phyloP scores from a whole-genome alignment of 768 basidiomycete species.

The Paxillus rubicundulus region DNA sequence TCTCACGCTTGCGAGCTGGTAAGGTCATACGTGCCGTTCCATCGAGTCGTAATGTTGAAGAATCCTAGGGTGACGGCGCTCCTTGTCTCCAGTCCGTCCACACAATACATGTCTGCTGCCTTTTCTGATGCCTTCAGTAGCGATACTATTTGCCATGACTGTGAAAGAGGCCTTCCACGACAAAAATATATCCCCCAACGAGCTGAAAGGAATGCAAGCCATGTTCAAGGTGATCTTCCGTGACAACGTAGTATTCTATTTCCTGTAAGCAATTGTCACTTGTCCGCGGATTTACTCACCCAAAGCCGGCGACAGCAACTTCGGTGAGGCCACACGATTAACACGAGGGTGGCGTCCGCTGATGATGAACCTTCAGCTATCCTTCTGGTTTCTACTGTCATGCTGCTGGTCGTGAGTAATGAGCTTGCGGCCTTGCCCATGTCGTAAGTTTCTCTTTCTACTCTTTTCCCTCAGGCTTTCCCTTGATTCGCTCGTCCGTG shows the following conservation, averaged over 20 bases:
- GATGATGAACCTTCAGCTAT: slow-evolving; percentile 1
- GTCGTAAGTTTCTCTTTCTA: slow-evolving; percentile 7
- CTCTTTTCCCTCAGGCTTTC: background rate
- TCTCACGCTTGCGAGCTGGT: slow-evolving; percentile 24
- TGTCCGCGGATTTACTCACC: background rate
- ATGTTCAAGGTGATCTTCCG: slow-evolving; percentile 6
- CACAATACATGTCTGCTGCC: background rate
- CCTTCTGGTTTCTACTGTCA: slow-evolving; percentile 16
- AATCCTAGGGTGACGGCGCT: slow-evolving; percentile 17
- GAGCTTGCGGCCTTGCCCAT: slow-evolving; percentile 11
- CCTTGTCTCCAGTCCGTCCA: slow-evolving; percentile 16
- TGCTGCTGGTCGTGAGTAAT: slow-evolving; percentile 12
- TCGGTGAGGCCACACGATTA: slow-evolving; percentile 5
- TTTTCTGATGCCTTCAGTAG: slow-evolving; percentile 8
- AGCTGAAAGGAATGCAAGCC: background rate
- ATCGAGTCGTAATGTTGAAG: background rate
- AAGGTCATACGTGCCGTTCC: background rate
- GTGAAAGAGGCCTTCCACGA: slow-evolving; percentile 4
- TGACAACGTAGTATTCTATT: slow-evolving; percentile 15
- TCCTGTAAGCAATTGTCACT: slow-evolving; percentile 11
- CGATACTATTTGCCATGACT: slow-evolving; percentile 17
- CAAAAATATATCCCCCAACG: background rate
- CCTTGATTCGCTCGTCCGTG: slow-evolving; percentile 1
- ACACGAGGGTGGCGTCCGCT: background rate
- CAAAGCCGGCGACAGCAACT: slow-evolving; percentile 9